These are phyloP conservation scores for Rhododendron henanense DNA, from an alignment of 148 eudicot genomes.

Conservation along the genomic window DNA sequence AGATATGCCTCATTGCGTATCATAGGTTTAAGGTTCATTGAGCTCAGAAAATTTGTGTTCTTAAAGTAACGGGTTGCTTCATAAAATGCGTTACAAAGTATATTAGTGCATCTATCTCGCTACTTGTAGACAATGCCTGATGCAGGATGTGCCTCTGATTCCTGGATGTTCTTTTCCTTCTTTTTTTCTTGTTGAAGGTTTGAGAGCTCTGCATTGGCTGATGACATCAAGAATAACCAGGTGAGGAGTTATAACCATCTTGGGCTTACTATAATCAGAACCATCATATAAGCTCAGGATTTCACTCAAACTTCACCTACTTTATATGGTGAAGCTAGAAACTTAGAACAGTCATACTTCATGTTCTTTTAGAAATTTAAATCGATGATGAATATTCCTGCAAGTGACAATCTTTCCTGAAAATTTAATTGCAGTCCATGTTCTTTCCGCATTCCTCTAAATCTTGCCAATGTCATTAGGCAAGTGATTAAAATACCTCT, in stretches of 20 bases:
- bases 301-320: background rate
- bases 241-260: slow-evolving; percentile 22
- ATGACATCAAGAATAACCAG: slow-evolving; percentile 55
- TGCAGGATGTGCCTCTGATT: slow-evolving; percentile 4
- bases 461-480: background rate
- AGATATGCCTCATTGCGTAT: background rate
- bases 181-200: slow-evolving; percentile 40
- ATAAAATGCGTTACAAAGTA: background rate
- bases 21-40: background rate
- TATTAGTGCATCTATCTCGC: background rate
- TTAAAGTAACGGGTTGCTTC: background rate
- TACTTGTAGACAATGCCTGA: background rate
- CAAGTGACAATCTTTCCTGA: background rate
- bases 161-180: background rate
- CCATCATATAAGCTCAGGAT: background rate
- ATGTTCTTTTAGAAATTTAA: background rate
- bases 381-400: background rate
- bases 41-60: background rate
- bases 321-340: too few relatives aligned
- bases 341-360: background rate
- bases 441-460: background rate
- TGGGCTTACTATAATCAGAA: background rate
- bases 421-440: background rate
- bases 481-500: background rate
- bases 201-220: slow-evolving; percentile 43